A percentile compares a stretch with the other conserved stretches of the same genome.
Conservation (phyloP, 2,329 filamentous ascomycete species). For the Hymenoscyphus albidus region DNA sequence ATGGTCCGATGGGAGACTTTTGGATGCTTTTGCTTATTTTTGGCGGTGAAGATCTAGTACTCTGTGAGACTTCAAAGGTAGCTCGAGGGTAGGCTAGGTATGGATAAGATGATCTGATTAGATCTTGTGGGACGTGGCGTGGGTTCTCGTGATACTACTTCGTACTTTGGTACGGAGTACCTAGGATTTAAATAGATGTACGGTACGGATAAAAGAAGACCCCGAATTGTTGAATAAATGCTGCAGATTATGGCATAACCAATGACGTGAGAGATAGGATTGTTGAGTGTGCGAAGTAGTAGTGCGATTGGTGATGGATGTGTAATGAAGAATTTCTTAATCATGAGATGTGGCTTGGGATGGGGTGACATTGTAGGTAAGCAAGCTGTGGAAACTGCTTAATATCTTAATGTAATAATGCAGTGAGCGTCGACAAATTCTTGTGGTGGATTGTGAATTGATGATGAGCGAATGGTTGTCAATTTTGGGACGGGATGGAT, state of each 20-base stretch:
- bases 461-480: neutral
- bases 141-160: too few species aligned
- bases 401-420: neutral
- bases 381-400: neutral
- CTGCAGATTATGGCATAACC: neutral
- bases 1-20: neutral
- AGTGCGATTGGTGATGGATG: neutral
- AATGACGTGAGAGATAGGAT: neutral
- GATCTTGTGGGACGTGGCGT: neutral
- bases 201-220: too few species aligned
- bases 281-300: neutral
- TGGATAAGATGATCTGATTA: neutral
- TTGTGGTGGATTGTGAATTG: neutral
- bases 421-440: neutral
- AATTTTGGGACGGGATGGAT: too few species aligned
- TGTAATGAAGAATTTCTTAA: neutral
- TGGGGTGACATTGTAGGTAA: neutral
- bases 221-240: too few species aligned
- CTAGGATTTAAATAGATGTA: neutral
- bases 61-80: too few species aligned
- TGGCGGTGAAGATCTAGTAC: neutral
- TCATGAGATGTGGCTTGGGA: neutral
- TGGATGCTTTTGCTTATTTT: neutral
- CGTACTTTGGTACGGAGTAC: too few species aligned
- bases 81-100: neutral